Conservation (phyloP, 352 stramenopile species). For the Thalassiosira exigua region DNA sequence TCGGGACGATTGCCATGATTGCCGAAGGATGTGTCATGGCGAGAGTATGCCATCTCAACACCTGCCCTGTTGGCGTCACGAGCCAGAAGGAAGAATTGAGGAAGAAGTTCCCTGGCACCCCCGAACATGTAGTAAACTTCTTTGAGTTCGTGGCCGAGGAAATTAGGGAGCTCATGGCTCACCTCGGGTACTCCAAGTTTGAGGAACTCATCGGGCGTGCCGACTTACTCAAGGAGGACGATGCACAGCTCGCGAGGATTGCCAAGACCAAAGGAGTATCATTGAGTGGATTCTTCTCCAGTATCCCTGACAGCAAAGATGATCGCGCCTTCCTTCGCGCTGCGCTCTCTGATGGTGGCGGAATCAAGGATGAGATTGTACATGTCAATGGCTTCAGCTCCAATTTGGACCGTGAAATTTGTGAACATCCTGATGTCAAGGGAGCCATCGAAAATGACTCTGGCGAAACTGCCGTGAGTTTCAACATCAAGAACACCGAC, state of each 20-base stretch:
- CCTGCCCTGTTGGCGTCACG: conserved; percentile 88
- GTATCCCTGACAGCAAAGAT: conserved; percentile 75
- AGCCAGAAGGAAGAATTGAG: conserved; percentile 87
- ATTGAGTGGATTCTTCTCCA: conserved; percentile 84
- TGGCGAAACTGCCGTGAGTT: conserved; percentile 80
- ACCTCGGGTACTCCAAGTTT: conserved; percentile 91
- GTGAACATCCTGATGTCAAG: conserved; percentile 70
- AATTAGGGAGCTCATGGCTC: conserved; percentile 85
- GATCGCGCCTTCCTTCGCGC: conserved; percentile 86
- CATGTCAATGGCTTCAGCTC: conserved; percentile 88
- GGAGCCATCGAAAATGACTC: conserved; percentile 82
- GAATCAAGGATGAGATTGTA: conserved; percentile 88
- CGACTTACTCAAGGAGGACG: conserved; percentile 90
- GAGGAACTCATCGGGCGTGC: conserved; percentile 93
- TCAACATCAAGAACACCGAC: conserved; percentile 92
- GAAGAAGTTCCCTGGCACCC: conserved; percentile 89
- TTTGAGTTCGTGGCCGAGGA: conserved; percentile 89
- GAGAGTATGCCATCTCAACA: conserved; percentile 90
- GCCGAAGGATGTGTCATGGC: conserved; percentile 90
- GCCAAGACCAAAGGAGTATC: conserved; percentile 84
- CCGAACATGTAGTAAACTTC: conserved; percentile 89
- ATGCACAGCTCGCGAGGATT: conserved; percentile 75
- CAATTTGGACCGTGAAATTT: conserved; percentile 86
- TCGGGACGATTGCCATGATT: conserved; percentile 91
- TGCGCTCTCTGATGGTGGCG: conserved; percentile 56